Base-by-base conservation (phyloP, 768 basidiomycete species). In the Serpula lacrymans region DNA sequence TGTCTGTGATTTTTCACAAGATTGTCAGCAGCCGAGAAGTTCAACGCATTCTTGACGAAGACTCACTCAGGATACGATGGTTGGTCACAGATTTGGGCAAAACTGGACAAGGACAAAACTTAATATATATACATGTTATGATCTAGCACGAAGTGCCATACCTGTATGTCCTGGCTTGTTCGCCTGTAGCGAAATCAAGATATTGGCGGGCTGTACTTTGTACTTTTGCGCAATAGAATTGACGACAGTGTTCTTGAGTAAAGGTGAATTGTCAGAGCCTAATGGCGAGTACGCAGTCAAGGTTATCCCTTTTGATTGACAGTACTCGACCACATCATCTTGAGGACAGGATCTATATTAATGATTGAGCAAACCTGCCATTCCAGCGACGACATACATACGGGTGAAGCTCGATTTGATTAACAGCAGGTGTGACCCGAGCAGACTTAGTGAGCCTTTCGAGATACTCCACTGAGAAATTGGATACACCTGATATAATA, bases 211-310 rank as follows among this genome's bases (percentile, higher is more conserved):
- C 6, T 65, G 50, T 22, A 82, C 80, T 7, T 55, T 52, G 62
- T 88, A 63, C 55, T 79, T 80, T 41, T 70, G 64, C 1, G 87
- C 85, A 30, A 91, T 70, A 60, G 71, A 71, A 42, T 62, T 60
- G 35, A 90, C 78, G 22, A 77, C 63, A 11, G 70, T 67, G 57
- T 89, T 78, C 34, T 64, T 60, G 47, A 83, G 67, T 16, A 90
- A 71, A 12, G 84, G 87, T 0, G 84, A 80, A 52, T 75, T 69
- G 49, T 81, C 74, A 12, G 81, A 85, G 39, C 83, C 88, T 2
- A 91, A 75, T 8, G 88, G 84, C 1, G 84, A 90, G 67, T 88
- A 91, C 6, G 86, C 84, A 14, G 86, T 83, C 42, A 87, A 54
- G 9, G 73, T 64, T 52, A 92, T 89, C 28, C 82, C 82, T 52